Percentiles rank a stretch among this genome's conserved stretches.
phyloP scores from a whole-genome alignment of 1,139 yeast species.

The Pichia sp. region DNA sequence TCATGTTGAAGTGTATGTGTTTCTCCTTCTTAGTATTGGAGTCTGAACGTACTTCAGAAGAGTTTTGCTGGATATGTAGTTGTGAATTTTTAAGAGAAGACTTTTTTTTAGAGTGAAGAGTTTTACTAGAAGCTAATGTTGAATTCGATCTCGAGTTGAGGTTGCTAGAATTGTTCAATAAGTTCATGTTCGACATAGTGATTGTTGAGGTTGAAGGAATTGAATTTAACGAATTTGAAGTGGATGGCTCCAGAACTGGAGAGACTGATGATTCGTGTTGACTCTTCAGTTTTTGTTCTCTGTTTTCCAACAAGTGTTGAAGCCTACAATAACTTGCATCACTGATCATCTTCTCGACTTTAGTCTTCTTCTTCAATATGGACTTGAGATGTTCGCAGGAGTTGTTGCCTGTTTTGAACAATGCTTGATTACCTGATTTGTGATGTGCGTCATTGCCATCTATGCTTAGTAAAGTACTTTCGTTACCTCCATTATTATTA shows the following conservation, averaged over 20 bases:
- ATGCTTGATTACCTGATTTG: neutral
- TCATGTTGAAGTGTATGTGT: conserved; percentile 85
- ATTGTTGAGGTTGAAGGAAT: conserved; percentile 12
- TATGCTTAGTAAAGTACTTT: conserved; percentile 8
- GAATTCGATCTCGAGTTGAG: neutral
- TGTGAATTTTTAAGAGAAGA: conserved; percentile 19
- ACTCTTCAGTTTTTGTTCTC: conserved; percentile 26
- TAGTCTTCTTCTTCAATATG: conserved; percentile 50
- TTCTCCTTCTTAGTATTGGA: conserved; percentile 39
- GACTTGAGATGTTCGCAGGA: conserved; percentile 41
- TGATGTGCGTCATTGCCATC: neutral
- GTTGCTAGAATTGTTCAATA: neutral
- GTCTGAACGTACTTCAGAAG: neutral
- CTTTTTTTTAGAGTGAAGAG: conserved; percentile 10
- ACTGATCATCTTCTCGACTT: conserved; percentile 51
- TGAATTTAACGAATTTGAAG: conserved; percentile 16
- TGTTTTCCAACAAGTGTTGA: conserved; percentile 36
- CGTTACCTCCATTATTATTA: neutral
- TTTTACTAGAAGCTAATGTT: conserved; percentile 1
- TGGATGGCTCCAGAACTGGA: conserved; percentile 29
- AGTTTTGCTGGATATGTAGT: conserved; percentile 10
- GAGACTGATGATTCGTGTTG: conserved; percentile 8
- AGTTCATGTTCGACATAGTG: neutral
- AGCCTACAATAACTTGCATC: conserved; percentile 45
- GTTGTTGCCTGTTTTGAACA: neutral